Evolutionary conservation across 352 stramenopile species (phyloP), one percentile per base, ranked within the genome.

Genomic region (Phytophthora boehmeriae): DNA sequence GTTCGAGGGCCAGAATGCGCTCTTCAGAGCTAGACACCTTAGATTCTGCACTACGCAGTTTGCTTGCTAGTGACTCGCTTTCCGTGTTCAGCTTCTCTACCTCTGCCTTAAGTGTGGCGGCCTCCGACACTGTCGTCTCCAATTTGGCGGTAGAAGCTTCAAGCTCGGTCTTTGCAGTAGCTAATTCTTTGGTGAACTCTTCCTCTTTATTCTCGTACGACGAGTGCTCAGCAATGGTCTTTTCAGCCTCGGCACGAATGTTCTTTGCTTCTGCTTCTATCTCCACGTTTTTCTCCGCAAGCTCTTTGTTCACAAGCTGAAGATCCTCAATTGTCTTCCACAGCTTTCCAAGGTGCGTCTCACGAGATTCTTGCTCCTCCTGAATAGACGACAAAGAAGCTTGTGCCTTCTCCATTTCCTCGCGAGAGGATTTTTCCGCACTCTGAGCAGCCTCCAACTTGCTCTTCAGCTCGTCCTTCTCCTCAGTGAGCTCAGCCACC

Each of bases 321-420:
- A 83, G 63, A 35, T 80, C 75, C 45, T 83, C 76, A 23, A 82
- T 80, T 30, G 65, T 75, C 58, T 80, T 83, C 74, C 72, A 78
- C 8, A 86, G 63, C 61, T 82, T 80, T 27, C 72, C 71, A 17
- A 86, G 66, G 30, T 80, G 75, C 43, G 71, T 80, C 61, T 86
- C 73, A 45, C 70, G 66, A 4, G 72, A 59, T 36, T 79, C 73
- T 32, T 80, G 69, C 19, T 76, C 69, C 6, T 72, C 63, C 51
- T 80, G 62, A 10, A 78, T 71, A 25, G 67, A 42, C 14, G 59
- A 47, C 22, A 84, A 46, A 30, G 57, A 23, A 42, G 59, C 53
- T 47, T 80, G 63, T 19, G 69, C 43, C 45, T 80, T 74, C 6
- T 62, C 28, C 13, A 76, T 35, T 32, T 75, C 54, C 2, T 68